These are phyloP conservation scores for Monosporascus ibericus DNA, from an alignment of 2,329 filamentous ascomycete genomes.

Conservation along the genomic window DNA sequence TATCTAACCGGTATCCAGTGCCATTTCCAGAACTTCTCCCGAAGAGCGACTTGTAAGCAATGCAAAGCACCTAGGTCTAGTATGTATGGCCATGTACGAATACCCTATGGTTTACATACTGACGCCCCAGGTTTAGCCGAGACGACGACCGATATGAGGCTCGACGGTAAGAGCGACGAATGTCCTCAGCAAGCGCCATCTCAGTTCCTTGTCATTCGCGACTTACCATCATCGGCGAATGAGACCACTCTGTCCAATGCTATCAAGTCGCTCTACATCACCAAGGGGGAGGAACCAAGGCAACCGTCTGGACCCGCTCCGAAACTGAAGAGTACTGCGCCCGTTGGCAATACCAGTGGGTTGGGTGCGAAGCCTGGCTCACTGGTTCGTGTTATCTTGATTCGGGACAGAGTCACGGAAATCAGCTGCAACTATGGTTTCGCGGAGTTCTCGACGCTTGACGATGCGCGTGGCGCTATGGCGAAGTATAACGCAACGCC, in stretches of 20 bases:
- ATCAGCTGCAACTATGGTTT: slow-evolving; percentile 79
- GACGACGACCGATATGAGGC: slow-evolving; percentile 28
- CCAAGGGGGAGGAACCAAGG: slow-evolving; percentile 45
- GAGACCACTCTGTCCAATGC: slow-evolving; percentile 69
- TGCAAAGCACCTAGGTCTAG: slow-evolving; percentile 28
- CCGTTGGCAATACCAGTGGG: slow-evolving; percentile 48
- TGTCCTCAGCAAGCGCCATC: slow-evolving; percentile 51
- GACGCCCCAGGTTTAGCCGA: slow-evolving; percentile 17
- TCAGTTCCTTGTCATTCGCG: slow-evolving; percentile 70
- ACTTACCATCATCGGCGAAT: slow-evolving; percentile 62
- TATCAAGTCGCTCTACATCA: slow-evolving; percentile 64
- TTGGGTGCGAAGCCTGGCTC: slow-evolving; percentile 68
- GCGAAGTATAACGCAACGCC: slow-evolving; percentile 65
- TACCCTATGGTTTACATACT: not conserved
- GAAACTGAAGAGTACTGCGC: slow-evolving; percentile 55
- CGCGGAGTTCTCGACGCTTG: slow-evolving; percentile 71
- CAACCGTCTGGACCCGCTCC: slow-evolving; percentile 38
- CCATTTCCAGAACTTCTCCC: slow-evolving; percentile 29
- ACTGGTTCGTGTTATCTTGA: slow-evolving; percentile 69
- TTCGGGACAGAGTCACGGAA: slow-evolving; percentile 64
- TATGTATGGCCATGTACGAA: slow-evolving; percentile 9
- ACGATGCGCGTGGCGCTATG: slow-evolving; percentile 70
- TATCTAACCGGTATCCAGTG: slow-evolving; percentile 18
- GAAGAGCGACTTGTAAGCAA: slow-evolving; percentile 28
- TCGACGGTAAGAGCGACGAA: slow-evolving; percentile 44